Base-by-base conservation (phyloP, 345 rosid species). In the Hypericum perforatum region DNA sequence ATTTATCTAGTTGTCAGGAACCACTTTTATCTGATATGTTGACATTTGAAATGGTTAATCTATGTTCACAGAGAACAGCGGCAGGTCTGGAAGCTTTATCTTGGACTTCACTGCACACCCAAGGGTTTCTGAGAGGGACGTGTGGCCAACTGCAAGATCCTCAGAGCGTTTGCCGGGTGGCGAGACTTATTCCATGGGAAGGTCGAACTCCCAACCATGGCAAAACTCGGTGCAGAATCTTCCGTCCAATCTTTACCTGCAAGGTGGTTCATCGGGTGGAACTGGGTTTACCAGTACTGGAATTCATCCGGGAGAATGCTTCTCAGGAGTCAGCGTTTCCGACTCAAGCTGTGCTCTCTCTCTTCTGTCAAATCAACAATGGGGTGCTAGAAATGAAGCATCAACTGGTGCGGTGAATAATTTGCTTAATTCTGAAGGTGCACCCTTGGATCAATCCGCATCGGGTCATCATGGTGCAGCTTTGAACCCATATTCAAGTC, bases 281-380 rank as follows among this genome's bases (percentile, higher is more conserved):
- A 69, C 78, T 55, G 80, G 80, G 45, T 68, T 70, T 62, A 57
- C 90, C 46, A 8, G 76, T 64, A 56, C 82, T 10, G 75, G 69
- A 50, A 61, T 68, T 56, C 68, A 76, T 59, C 67, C 82, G 2
- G 84, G 71, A 69, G 81, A 80, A 79, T 76, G 89, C 78, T 79
- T 77, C 74, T 59, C 82, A 9, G 87, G 81, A 57, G 75, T 77
- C 37, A 16, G 55, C 41, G 11, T 68, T 13, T 59, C 74, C 13
- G 81, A 88, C 67, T 85, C 96, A 41, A 80, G 59, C 74, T 71
- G 96, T 86, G 96, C 96, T 88, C 98, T 88, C 98, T 91, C 96
- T 91, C 96, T 91, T 92, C 97, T 88, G 97, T 92, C 98, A 88
- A 88, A 82, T 70, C 86, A 85, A 76, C 80, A 76, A 61, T 75